Conservation (phyloP, 768 basidiomycete species). For the Lactarius sp. region DNA sequence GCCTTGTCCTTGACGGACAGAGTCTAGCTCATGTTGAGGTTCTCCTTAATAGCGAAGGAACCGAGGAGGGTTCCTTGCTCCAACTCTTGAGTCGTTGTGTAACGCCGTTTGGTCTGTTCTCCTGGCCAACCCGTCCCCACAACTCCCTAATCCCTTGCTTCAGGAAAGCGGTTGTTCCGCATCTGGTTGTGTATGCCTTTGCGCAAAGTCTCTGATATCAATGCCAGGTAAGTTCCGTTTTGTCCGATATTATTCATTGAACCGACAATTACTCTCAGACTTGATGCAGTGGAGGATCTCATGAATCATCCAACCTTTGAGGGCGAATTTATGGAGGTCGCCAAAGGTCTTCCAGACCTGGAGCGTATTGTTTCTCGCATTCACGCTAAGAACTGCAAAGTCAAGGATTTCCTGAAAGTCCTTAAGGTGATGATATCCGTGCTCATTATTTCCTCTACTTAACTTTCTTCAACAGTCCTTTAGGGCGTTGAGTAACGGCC, state of each 20-base stretch:
- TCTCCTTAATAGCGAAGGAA: conserved; percentile 89
- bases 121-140: background rate
- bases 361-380: conserved; percentile 93
- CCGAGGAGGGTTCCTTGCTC: conserved; percentile 83
- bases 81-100: conserved; percentile 77
- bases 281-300: conserved; percentile 92
- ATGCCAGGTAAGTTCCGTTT: conserved; percentile 57
- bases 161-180: conserved; percentile 92
- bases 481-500: conserved; percentile 61
- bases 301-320: conserved; percentile 77
- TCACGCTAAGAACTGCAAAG: conserved; percentile 86
- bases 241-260: background rate
- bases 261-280: conserved; percentile 40
- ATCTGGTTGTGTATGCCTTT: conserved; percentile 96
- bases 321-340: conserved; percentile 64
- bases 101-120: conserved; percentile 79
- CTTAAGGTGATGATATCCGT: conserved; percentile 47
- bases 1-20: conserved; percentile 87
- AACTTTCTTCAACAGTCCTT: conserved; percentile 53
- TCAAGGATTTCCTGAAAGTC: conserved; percentile 84
- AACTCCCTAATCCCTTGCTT: background rate
- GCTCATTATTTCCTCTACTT: background rate
- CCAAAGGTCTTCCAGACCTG: conserved; percentile 83
- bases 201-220: conserved; percentile 76
- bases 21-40: conserved; percentile 94